A percentile compares a stretch with the other conserved stretches of the same genome.
These are phyloP conservation scores for Calonectria crousiana DNA, from an alignment of 2,329 filamentous ascomycete species.

Conservation along the genomic window DNA sequence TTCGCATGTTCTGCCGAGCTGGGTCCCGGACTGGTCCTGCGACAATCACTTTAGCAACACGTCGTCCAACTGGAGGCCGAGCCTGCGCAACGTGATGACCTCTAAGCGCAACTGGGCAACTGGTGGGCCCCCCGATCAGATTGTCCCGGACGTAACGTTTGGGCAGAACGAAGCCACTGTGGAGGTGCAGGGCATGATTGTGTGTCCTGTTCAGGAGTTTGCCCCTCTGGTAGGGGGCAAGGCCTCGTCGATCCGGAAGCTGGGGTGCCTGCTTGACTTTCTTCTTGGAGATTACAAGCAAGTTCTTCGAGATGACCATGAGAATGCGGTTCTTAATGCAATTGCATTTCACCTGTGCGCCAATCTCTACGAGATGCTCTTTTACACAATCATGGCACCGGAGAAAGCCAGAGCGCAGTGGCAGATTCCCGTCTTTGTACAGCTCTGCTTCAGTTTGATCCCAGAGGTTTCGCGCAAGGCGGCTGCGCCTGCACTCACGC, in stretches of 20 bases:
- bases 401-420: neutral
- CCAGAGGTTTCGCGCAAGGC: neutral
- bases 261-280: neutral
- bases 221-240: neutral
- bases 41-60: neutral
- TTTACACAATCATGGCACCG: neutral
- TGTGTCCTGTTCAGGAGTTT: neutral
- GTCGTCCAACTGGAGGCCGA: neutral
- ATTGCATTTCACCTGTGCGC: neutral
- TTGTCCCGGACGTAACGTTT: neutral
- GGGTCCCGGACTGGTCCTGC: conserved; percentile 3
- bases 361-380: neutral
- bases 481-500: neutral
- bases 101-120: neutral
- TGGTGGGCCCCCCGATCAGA: neutral
- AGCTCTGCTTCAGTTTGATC: neutral
- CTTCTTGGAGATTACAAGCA: neutral
- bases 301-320: neutral
- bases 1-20: conserved; percentile 1
- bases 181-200: neutral
- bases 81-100: neutral
- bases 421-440: neutral
- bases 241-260: neutral
- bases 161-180: neutral
- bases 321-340: neutral